Conservation (phyloP, 768 basidiomycete genomes). For the Phaeotremella skinneri region DNA sequence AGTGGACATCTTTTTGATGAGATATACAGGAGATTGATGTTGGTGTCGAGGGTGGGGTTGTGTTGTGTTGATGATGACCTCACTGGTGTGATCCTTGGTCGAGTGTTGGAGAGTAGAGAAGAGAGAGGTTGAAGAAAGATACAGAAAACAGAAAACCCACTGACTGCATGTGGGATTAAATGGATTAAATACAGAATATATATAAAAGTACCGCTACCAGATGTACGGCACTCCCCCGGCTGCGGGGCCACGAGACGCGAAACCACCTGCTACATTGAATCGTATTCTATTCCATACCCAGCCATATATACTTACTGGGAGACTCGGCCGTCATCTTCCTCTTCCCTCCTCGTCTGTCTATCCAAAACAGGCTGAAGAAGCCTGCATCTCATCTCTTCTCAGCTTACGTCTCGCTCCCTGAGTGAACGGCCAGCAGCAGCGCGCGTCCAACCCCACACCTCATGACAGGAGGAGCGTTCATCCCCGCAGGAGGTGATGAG, state of each 20-base stretch:
- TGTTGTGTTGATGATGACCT: constrained; percentile 26
- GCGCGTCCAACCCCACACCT: background rate
- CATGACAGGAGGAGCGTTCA: constrained; percentile 44
- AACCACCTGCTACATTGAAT: no score
- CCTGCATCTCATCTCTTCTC: no score
- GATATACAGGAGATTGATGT: constrained; percentile 1
- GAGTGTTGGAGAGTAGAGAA: constrained; percentile 9
- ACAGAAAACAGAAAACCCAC: background rate
- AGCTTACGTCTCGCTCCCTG: no score
- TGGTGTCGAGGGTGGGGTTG: background rate
- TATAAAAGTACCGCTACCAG: constrained; percentile 1
- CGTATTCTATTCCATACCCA: no score
- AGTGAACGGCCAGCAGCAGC: background rate
- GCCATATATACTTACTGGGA: no score
- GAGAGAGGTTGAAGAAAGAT: constrained; percentile 3
- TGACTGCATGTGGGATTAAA: constrained; percentile 2
- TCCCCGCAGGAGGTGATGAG: constrained; percentile 53
- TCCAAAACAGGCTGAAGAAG: no score
- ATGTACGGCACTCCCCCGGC: no score
- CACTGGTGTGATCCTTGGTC: constrained; percentile 46
- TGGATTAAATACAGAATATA: constrained; percentile 7
- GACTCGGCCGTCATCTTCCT: no score
- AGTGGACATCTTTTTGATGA: constrained; percentile 49
- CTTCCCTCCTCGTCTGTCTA: no score
- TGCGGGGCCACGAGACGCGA: no score